These are phyloP conservation scores for Kwoniella europaea DNA, from an alignment of 768 basidiomycete genomes.

Conservation along the genomic window DNA sequence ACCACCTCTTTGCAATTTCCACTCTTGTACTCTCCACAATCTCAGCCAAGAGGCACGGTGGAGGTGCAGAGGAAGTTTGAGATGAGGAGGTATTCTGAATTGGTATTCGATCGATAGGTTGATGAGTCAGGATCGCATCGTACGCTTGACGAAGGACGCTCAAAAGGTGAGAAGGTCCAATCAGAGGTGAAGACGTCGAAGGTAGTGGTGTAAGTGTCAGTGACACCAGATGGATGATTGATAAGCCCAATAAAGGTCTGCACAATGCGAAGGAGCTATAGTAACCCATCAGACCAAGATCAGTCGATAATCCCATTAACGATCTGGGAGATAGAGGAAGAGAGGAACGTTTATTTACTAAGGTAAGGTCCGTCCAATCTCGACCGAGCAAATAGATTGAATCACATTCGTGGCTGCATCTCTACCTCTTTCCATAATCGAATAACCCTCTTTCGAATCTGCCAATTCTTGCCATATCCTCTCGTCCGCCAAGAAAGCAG, in stretches of 20 bases:
- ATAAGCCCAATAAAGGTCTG: slow-evolving; percentile 47
- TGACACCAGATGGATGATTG: slow-evolving; percentile 44
- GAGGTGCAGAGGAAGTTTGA: not conserved
- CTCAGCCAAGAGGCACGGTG: slow-evolving; percentile 37
- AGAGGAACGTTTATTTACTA: slow-evolving; percentile 39
- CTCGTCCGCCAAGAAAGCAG: slow-evolving; percentile 38
- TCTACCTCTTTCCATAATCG: slow-evolving; percentile 47
- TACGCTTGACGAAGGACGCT: slow-evolving; percentile 46
- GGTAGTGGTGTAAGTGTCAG: slow-evolving; percentile 35
- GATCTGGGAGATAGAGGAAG: not conserved
- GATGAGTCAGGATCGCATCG: slow-evolving; percentile 41
- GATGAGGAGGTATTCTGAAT: not conserved
- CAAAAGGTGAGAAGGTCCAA: slow-evolving; percentile 35
- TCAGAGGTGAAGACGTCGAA: slow-evolving; percentile 35
- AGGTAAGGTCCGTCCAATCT: slow-evolving; percentile 52
- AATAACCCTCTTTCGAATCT: slow-evolving; percentile 42
- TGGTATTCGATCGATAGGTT: slow-evolving; percentile 34
- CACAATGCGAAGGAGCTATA: slow-evolving; percentile 51
- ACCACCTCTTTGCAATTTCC: slow-evolving; percentile 29
- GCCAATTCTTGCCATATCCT: slow-evolving; percentile 50
- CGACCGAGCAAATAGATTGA: slow-evolving; percentile 53
- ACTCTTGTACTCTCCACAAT: slow-evolving; percentile 43
- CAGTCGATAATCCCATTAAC: not conserved
- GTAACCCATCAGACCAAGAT: not conserved
- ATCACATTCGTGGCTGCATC: slow-evolving; percentile 56